These are phyloP conservation scores for Harringtonia aguacate DNA, from an alignment of 2,329 filamentous ascomycete species.

Conservation along the genomic window DNA sequence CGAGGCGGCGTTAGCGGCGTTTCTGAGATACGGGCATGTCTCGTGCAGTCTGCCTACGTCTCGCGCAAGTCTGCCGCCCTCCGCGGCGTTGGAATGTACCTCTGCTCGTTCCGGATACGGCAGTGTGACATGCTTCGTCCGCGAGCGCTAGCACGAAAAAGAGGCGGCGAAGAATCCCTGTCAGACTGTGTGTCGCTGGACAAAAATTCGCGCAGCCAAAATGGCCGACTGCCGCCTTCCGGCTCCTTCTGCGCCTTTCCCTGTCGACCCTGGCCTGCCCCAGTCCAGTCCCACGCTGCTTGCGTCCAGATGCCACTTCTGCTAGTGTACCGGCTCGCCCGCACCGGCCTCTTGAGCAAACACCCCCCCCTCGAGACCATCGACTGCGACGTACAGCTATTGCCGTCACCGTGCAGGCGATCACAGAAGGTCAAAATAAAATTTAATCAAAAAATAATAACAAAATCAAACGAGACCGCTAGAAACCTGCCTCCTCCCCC, in stretches of 20 bases:
- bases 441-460: not conserved
- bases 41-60: too few relatives aligned
- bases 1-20: not conserved
- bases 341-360: not conserved
- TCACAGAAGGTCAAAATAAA: not conserved
- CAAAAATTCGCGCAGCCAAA: conserved; percentile 10
- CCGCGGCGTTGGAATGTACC: conserved; percentile 4
- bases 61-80: too few relatives aligned
- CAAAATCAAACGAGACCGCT: not conserved
- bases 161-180: conserved; percentile 7
- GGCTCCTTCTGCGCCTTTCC: not conserved
- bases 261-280: not conserved
- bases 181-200: not conserved
- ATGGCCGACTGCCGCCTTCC: conserved; percentile 7
- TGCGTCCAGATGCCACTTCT: not conserved
- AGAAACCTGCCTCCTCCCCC: not conserved
- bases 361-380: not conserved
- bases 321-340: conserved; percentile 5
- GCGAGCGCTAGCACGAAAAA: conserved; percentile 5
- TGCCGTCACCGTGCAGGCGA: not conserved
- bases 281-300: conserved; percentile 1
- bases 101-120: conserved; percentile 3
- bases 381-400: not conserved
- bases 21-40: too few relatives aligned
- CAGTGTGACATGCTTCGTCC: conserved; percentile 1